Evolutionary conservation across 179 eudicot species (phyloP).

Genomic region (Corrigiola litoralis): DNA sequence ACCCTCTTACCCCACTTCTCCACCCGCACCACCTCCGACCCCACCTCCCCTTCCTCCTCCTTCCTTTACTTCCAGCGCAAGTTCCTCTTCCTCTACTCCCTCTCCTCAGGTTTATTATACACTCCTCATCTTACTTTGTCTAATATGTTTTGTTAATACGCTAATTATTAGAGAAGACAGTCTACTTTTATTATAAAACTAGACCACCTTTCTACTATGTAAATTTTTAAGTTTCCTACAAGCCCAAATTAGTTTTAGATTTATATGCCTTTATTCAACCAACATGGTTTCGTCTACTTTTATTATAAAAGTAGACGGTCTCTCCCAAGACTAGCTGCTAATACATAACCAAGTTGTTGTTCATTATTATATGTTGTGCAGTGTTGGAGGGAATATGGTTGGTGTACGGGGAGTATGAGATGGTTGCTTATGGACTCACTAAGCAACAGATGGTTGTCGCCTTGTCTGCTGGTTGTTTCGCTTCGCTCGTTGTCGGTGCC

Average conservation of each 20-base stretch:
- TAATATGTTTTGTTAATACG: background rate
- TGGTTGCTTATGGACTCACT: constrained; percentile 37
- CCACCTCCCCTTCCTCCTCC: constrained; percentile 30
- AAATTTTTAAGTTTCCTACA: no score
- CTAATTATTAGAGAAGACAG: no score
- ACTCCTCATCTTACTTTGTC: background rate
- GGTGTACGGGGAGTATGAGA: constrained; percentile 76
- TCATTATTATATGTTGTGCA: constrained; percentile 11
- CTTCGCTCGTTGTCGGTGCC: constrained; percentile 53
- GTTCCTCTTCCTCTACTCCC: constrained; percentile 57
- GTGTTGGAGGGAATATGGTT: constrained; percentile 73
- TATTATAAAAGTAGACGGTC: no score
- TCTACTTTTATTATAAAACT: no score
- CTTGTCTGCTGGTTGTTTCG: constrained; percentile 53
- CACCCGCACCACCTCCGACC: constrained; percentile 10
- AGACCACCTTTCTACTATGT: no score
- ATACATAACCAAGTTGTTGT: no score
- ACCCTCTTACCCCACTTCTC: constrained; percentile 44
- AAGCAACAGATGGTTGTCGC: constrained; percentile 55
- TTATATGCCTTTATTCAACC: no score
- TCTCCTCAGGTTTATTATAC: constrained; percentile 58
- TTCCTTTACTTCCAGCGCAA: constrained; percentile 53
- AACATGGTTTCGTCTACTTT: no score
- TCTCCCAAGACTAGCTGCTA: no score
- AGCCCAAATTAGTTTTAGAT: no score